Evolutionary conservation across 1,139 yeast genomes (phyloP).

Genomic region (Tardiomyces depauwii): DNA sequence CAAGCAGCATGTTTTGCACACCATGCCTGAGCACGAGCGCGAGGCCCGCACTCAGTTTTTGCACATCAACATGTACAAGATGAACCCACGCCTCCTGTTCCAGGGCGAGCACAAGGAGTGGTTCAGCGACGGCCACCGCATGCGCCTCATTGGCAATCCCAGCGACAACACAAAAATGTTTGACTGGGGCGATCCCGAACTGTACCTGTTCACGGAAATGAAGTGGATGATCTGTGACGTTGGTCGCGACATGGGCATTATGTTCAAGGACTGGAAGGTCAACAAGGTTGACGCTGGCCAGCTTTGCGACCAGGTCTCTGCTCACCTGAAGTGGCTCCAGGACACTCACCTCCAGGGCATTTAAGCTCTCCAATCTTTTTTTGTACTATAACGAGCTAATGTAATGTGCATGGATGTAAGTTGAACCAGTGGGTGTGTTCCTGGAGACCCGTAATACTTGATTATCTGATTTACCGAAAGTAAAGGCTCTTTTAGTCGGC

Average conservation of each 20-base stretch:
- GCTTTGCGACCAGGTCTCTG: slow-evolving; percentile 17
- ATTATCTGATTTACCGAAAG: too few relatives aligned
- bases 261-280: slow-evolving; percentile 36
- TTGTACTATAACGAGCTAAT: neutral
- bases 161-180: slow-evolving; percentile 4
- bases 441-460: too few relatives aligned
- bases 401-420: too few relatives aligned
- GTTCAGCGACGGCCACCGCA: too few relatives aligned
- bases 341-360: neutral
- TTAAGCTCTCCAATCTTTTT: neutral
- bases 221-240: slow-evolving; percentile 45
- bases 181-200: slow-evolving; percentile 17
- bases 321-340: slow-evolving; percentile 23
- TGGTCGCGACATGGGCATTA: slow-evolving; percentile 22
- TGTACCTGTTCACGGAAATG: slow-evolving; percentile 51
- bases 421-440: too few relatives aligned
- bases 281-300: slow-evolving; percentile 24
- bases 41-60: slow-evolving; percentile 42
- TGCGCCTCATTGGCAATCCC: slow-evolving; percentile 11
- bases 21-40: slow-evolving; percentile 18
- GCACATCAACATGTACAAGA: slow-evolving; percentile 57
- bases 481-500: too few relatives aligned
- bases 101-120: slow-evolving; percentile 1
- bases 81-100: slow-evolving; percentile 45
- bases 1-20: slow-evolving; percentile 11